These are phyloP conservation scores for Rosa hybrid DNA, from an alignment of 331 rosid genomes.

Conservation along the genomic window DNA sequence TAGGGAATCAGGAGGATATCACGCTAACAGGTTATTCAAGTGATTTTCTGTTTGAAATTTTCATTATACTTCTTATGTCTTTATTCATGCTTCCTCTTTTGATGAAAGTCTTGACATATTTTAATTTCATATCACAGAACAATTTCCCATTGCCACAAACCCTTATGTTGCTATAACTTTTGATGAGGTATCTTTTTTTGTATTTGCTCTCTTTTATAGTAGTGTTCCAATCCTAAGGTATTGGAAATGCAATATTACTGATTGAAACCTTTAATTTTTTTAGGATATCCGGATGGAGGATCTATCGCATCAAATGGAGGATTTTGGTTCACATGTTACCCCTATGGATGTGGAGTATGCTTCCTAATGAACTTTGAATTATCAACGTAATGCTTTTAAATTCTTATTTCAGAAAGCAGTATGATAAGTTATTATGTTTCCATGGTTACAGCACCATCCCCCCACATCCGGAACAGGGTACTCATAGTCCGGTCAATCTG, in stretches of 20 bases:
- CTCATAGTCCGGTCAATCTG: slow-evolving; percentile 16
- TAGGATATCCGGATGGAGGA: slow-evolving; percentile 51
- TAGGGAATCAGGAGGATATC: slow-evolving; percentile 57
- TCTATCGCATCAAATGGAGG: slow-evolving; percentile 27
- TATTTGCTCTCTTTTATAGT: background rate
- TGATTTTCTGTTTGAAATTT: background rate
- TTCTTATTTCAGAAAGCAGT: slow-evolving; percentile 10
- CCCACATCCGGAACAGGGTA: slow-evolving; percentile 24
- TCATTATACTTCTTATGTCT: background rate
- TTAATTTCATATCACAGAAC: slow-evolving; percentile 39
- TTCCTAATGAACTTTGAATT: slow-evolving; percentile 4
- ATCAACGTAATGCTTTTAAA: background rate
- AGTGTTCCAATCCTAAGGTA: slow-evolving; percentile 10
- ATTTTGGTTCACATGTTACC: slow-evolving; percentile 30
- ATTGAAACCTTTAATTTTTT: slow-evolving; percentile 16
- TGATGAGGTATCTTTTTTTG: slow-evolving; percentile 56
- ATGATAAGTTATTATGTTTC: slow-evolving; percentile 13
- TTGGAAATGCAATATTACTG: slow-evolving; percentile 23
- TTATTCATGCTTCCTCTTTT: background rate
- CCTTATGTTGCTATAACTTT: slow-evolving; percentile 53
- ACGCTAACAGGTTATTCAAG: slow-evolving; percentile 37
- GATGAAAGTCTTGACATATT: background rate
- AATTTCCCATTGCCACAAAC: slow-evolving; percentile 38
- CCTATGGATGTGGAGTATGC: slow-evolving; percentile 60
- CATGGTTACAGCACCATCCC: slow-evolving; percentile 38